Percentiles rank a stretch among this genome's conserved stretches.
These are phyloP conservation scores for Leucosporidium scottii DNA, from an alignment of 768 basidiomycete genomes.

Conservation along the genomic window DNA sequence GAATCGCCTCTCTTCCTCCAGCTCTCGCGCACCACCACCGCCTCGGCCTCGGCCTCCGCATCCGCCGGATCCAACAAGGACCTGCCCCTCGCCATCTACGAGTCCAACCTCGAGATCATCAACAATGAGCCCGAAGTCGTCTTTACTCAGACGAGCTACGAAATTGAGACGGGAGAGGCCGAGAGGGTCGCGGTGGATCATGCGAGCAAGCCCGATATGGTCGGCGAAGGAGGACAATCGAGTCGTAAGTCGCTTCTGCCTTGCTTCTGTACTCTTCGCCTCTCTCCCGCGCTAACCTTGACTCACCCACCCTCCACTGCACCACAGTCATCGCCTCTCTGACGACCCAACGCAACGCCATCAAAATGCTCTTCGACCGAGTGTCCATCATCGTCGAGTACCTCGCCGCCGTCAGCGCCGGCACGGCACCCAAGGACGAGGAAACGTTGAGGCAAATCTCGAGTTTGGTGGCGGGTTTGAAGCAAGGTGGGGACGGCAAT, in stretches of 20 bases:
- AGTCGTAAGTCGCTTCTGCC: constrained; percentile 45
- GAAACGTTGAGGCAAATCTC: constrained; percentile 73
- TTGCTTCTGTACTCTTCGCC: not conserved
- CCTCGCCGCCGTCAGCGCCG: constrained; percentile 54
- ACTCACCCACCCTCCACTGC: too few relatives aligned
- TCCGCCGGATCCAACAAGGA: constrained; percentile 48
- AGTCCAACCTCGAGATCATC: constrained; percentile 74
- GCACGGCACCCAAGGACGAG: constrained; percentile 68
- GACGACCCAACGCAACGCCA: constrained; percentile 84
- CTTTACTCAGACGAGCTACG: constrained; percentile 60
- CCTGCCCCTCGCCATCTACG: constrained; percentile 88
- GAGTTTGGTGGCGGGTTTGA: constrained; percentile 36
- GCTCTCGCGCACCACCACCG: constrained; percentile 36
- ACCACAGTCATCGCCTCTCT: constrained; percentile 76
- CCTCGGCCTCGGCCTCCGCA: not conserved
- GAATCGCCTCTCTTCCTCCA: constrained; percentile 84
- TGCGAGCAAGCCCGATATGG: constrained; percentile 56
- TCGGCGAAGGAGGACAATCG: constrained; percentile 60
- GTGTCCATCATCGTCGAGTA: constrained; percentile 81
- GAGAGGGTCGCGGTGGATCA: constrained; percentile 98
- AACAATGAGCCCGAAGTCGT: constrained; percentile 54
- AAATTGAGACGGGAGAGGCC: constrained; percentile 94
- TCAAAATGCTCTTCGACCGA: constrained; percentile 92
- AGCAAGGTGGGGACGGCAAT: not conserved
- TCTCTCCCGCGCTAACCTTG: not conserved